Percentiles rank a stretch among this genome's conserved stretches.
These are phyloP conservation scores for Beauveria brongniartii DNA, from an alignment of 2,329 filamentous ascomycete species.

Conservation along the genomic window DNA sequence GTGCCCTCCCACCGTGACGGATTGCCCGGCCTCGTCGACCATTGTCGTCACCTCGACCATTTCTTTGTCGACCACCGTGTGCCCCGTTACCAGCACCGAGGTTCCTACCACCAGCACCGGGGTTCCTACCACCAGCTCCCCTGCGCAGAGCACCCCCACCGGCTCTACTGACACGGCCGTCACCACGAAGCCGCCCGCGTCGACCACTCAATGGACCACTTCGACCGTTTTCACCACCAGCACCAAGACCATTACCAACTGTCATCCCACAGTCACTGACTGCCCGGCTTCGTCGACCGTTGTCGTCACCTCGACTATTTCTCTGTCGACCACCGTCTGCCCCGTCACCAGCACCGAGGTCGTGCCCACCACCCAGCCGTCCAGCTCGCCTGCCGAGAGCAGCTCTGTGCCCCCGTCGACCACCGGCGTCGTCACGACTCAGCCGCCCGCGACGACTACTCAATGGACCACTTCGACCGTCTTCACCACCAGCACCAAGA, in stretches of 20 bases:
- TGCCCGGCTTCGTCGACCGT: constrained; percentile 23
- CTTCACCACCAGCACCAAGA: constrained; percentile 19
- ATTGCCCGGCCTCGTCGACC: constrained; percentile 23
- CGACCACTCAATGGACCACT: constrained; percentile 19
- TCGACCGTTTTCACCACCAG: constrained; percentile 24
- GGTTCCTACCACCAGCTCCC: constrained; percentile 8
- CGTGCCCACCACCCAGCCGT: not conserved
- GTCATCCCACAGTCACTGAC: constrained; percentile 22
- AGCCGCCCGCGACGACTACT: constrained; percentile 11
- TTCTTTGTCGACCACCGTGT: constrained; percentile 32
- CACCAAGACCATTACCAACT: constrained; percentile 15
- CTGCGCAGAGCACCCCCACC: not conserved
- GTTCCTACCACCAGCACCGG: not conserved
- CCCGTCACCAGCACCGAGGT: constrained; percentile 24
- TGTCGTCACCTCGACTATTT: constrained; percentile 21
- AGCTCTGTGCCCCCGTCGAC: no score
- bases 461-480: constrained; percentile 23
- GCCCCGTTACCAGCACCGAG: constrained; percentile 26
- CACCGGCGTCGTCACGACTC: not conserved
- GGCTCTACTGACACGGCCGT: constrained; percentile 9
- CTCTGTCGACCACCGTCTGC: constrained; percentile 34
- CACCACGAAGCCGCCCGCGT: not conserved
- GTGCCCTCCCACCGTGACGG: constrained; percentile 23
- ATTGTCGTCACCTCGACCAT: constrained; percentile 22
- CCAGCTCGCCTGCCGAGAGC: no score